phyloP scores from a whole-genome alignment of 495 filamentous ascomycete genomes.

The Penicillium alfredii region DNA sequence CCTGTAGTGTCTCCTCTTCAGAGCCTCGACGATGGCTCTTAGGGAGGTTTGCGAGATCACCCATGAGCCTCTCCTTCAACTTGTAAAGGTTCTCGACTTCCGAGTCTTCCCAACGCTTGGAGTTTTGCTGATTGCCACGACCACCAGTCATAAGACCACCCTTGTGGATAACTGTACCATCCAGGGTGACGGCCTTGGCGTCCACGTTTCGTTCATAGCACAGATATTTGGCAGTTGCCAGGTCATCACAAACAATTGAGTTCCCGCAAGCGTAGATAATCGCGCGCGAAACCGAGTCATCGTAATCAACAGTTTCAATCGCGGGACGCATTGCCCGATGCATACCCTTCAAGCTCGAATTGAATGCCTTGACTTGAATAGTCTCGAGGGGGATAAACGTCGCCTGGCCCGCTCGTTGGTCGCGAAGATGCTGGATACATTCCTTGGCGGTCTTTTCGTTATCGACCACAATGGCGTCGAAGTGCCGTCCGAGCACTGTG shows the following conservation, averaged over 20 bases:
- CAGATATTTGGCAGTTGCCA: constrained; percentile 78
- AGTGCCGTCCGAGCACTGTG: constrained; percentile 86
- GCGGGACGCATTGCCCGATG: constrained; percentile 79
- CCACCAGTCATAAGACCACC: constrained; percentile 98
- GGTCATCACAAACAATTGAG: constrained; percentile 88
- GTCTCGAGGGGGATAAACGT: constrained; percentile 96
- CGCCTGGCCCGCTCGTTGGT: constrained; percentile 75
- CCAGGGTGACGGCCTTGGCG: constrained; percentile 88
- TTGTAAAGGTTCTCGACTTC: constrained; percentile 77
- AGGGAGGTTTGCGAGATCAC: constrained; percentile 69
- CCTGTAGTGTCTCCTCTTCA: constrained; percentile 74
- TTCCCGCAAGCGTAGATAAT: constrained; percentile 94
- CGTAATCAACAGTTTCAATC: constrained; percentile 95
- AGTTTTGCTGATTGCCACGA: constrained; percentile 63
- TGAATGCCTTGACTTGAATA: constrained; percentile 84
- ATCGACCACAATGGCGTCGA: constrained; percentile 93
- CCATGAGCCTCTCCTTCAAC: constrained; percentile 62
- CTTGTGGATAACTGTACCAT: constrained; percentile 92
- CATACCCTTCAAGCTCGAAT: constrained; percentile 85
- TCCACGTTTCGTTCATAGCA: constrained; percentile 81
- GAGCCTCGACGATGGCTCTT: constrained; percentile 63
- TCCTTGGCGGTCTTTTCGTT: constrained; percentile 90
- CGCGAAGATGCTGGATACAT: constrained; percentile 89
- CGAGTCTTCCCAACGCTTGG: constrained; percentile 81
- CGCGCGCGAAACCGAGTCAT: constrained; percentile 76